Conservation (phyloP, 768 basidiomycete genomes). For the Termitomyces sp. region DNA sequence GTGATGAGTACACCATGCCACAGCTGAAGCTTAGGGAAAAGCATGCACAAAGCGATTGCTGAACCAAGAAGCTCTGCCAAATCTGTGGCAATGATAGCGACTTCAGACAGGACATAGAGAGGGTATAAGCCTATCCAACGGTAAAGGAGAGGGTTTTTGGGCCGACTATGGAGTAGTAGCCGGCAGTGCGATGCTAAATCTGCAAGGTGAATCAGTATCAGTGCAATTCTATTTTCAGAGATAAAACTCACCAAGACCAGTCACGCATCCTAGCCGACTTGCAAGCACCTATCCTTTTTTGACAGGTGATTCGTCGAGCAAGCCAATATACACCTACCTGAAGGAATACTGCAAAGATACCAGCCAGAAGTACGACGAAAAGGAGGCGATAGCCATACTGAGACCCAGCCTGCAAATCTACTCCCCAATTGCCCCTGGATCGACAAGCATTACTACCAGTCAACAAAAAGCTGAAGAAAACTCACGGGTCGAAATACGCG, state of each 20-base stretch:
- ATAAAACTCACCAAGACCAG: conserved; percentile 34
- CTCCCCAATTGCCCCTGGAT: conserved; percentile 79
- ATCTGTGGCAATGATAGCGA: conserved; percentile 74
- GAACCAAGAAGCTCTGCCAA: conserved; percentile 78
- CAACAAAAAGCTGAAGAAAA: conserved; percentile 6
- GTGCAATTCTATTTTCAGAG: background rate
- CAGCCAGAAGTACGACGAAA: conserved; percentile 80
- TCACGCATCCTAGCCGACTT: conserved; percentile 76
- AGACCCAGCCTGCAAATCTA: conserved; percentile 84
- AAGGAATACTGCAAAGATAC: conserved; percentile 75
- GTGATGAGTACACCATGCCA: conserved; percentile 72
- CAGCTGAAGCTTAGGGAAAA: conserved; percentile 62
- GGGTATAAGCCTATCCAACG: no score
- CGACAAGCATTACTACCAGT: background rate
- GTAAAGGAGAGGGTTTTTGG: conserved; percentile 48
- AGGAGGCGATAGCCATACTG: conserved; percentile 81
- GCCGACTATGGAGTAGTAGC: conserved; percentile 57
- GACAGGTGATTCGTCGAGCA: background rate
- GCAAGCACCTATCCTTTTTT: conserved; percentile 53
- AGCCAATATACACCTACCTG: conserved; percentile 43
- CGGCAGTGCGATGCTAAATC: conserved; percentile 56
- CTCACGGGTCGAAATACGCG: conserved; percentile 85
- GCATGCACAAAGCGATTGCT: conserved; percentile 73
- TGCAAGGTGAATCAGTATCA: conserved; percentile 11
- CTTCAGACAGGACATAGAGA: conserved; percentile 58